Evolutionary conservation across 1,139 yeast genomes (phyloP).

Genomic region (Starmera stellimalicola): DNA sequence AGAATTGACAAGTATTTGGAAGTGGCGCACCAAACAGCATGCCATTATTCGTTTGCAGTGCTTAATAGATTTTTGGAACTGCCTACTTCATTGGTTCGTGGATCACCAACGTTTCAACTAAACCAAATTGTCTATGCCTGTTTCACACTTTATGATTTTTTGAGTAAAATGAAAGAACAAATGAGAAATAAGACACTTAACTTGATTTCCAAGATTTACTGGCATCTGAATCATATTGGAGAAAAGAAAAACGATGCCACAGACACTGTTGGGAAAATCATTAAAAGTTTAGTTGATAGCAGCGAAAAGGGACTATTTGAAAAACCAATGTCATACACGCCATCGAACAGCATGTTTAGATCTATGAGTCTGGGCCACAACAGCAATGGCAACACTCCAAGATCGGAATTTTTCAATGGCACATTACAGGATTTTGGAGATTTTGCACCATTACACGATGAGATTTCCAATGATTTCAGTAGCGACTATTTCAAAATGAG

Average conservation of each 20-base stretch:
- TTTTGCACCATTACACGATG: conserved; percentile 16
- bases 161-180: conserved; percentile 26
- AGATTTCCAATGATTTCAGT: conserved; percentile 14
- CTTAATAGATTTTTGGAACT: conserved; percentile 32
- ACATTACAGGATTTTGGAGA: background rate
- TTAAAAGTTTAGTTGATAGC: conserved; percentile 37
- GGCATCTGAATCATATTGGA: conserved; percentile 46
- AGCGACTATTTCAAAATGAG: conserved; percentile 5
- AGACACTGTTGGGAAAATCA: conserved; percentile 43
- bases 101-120: conserved; percentile 40
- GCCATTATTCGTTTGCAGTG: conserved; percentile 31
- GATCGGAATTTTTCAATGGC: conserved; percentile 1
- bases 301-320: conserved; percentile 10
- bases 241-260: conserved; percentile 45
- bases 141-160: conserved; percentile 36
- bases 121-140: conserved; percentile 44
- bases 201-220: conserved; percentile 39
- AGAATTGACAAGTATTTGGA: conserved; percentile 15
- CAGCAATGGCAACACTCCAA: background rate
- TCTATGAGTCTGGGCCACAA: too few relatives aligned
- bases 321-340: background rate
- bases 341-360: conserved; percentile 2
- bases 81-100: conserved; percentile 34
- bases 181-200: conserved; percentile 31
- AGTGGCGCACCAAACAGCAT: conserved; percentile 28